Conservation (phyloP, 129 eudicot genomes). For the Flaveria linearis region DNA sequence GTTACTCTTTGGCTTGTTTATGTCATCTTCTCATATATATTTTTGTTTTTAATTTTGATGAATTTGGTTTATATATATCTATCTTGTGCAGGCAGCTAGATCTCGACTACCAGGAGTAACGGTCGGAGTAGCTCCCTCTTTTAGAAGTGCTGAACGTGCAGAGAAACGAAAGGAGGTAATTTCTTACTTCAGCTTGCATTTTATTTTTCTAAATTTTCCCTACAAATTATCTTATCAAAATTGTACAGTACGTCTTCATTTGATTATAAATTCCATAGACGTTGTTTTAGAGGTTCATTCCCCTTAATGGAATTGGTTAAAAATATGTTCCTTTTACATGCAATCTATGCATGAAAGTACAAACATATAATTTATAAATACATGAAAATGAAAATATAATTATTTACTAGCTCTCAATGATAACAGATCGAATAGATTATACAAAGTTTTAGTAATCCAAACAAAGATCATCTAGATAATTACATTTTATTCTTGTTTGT, state of each 20-base stretch:
- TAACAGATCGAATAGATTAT: not conserved
- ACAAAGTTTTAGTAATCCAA: not conserved
- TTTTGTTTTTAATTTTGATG: not conserved
- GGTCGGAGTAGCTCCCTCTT: conserved; percentile 79
- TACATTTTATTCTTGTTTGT: not conserved
- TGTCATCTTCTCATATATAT: not conserved
- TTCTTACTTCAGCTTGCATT: conserved; percentile 7
- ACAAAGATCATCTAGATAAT: conserved; percentile 7
- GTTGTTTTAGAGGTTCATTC: not conserved
- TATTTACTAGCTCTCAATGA: not conserved
- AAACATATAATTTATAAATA: not conserved
- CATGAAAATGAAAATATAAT: not conserved
- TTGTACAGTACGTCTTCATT: not conserved
- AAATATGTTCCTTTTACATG: not conserved
- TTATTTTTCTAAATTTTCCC: not conserved
- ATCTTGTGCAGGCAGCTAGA: conserved; percentile 38
- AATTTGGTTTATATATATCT: conserved; percentile 21
- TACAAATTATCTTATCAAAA: not conserved
- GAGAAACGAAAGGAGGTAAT: conserved; percentile 85
- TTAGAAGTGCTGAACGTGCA: conserved; percentile 55
- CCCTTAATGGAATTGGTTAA: not conserved
- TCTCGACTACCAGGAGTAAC: conserved; percentile 46
- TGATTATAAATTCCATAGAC: not conserved
- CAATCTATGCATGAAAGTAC: not conserved
- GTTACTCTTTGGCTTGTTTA: not conserved